These are phyloP conservation scores for Epichloe brachyelytri DNA, from an alignment of 2,329 filamentous ascomycete genomes.

Conservation along the genomic window DNA sequence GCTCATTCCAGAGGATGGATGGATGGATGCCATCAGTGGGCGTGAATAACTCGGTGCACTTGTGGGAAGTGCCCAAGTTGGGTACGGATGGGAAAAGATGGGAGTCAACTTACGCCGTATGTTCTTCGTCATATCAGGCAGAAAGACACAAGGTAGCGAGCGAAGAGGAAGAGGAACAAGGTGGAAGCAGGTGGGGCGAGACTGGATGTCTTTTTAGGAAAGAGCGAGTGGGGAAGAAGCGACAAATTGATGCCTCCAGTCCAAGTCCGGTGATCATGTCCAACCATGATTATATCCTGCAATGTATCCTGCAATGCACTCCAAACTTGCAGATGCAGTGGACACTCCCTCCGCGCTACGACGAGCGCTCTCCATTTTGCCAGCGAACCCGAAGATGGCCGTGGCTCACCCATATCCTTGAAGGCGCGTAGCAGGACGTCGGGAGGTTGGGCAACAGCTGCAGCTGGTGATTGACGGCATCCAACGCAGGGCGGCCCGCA, in stretches of 20 bases:
- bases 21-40: no score
- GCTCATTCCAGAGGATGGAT: no score
- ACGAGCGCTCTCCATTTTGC: background rate
- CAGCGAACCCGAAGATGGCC: background rate
- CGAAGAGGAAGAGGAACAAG: constrained; percentile 1
- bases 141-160: constrained; percentile 10
- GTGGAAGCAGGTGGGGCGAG: constrained; percentile 23
- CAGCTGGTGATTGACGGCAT: background rate
- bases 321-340: background rate
- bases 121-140: no score
- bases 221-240: background rate
- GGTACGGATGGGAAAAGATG: no score
- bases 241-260: background rate
- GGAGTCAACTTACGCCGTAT: no score
- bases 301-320: background rate
- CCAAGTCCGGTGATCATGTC: background rate
- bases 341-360: background rate
- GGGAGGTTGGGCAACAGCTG: constrained; percentile 1
- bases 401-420: background rate
- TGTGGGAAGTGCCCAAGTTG: no score
- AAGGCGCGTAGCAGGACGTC: background rate
- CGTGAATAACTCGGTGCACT: no score
- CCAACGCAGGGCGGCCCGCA: background rate
- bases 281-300: background rate
- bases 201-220: background rate